Percentiles rank a stretch among this genome's conserved stretches.
Conservation (phyloP, 2,329 filamentous ascomycete genomes). For the Penicillium thymicola region DNA sequence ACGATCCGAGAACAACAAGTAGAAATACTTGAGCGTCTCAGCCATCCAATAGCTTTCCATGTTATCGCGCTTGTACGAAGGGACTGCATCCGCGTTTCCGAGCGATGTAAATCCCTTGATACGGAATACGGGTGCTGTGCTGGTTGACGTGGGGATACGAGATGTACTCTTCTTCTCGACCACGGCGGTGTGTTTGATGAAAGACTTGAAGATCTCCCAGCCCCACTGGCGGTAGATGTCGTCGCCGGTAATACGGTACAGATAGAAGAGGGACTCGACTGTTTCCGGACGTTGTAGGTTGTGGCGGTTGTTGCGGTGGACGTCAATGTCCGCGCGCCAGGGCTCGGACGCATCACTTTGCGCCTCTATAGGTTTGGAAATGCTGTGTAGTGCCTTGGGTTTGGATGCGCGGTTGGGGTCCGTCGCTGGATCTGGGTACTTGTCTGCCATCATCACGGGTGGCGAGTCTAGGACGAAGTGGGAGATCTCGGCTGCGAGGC, state of each 20-base stretch:
- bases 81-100: conserved; percentile 68
- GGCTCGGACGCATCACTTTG: conserved; percentile 30
- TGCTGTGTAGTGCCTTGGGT: conserved; percentile 33
- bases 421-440: conserved; percentile 33
- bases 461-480: conserved; percentile 77
- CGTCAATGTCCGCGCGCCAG: conserved; percentile 75
- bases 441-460: conserved; percentile 51
- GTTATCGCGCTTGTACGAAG: conserved; percentile 72
- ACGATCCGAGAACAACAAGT: conserved; percentile 82
- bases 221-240: conserved; percentile 89
- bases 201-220: conserved; percentile 96
- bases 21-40: conserved; percentile 97
- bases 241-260: conserved; percentile 97
- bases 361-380: conserved; percentile 35
- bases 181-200: conserved; percentile 80
- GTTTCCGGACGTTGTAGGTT: conserved; percentile 96
- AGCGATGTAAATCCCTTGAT: conserved; percentile 73
- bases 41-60: conserved; percentile 99
- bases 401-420: conserved; percentile 34
- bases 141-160: conserved; percentile 8
- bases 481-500: conserved; percentile 90
- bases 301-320: conserved; percentile 80
- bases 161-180: conserved; percentile 54
- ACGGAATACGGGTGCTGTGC: conserved; percentile 14
- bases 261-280: conserved; percentile 93